Evolutionary conservation across 345 rosid genomes (phyloP), one percentile per base, ranked within the genome.

Genomic region (Dipteronia dyeriana): DNA sequence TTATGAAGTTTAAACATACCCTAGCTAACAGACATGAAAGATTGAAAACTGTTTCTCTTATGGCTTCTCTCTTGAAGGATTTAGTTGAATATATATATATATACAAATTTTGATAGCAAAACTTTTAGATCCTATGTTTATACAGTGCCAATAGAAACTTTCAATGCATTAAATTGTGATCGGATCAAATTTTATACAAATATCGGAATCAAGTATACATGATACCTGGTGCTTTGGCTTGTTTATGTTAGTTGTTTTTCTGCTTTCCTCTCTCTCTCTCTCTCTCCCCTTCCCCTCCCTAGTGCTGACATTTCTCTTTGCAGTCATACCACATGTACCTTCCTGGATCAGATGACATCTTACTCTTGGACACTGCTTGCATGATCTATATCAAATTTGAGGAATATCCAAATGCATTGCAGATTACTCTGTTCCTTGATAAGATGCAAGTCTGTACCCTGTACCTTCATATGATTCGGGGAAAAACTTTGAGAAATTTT

Each of bases 291-390:
- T 26, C 26, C 26, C 26, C 26, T 26, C 26, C 26, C 1, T 26
- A 26, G 10, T 56, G 25, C n/a, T 76, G 56, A 76, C 66, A 62
- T 83, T 82, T 79, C 69, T 9, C 65, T 17, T 66, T 83, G 34
- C 71, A 45, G 67, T 66, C 1, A 63, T 73, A 26, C 60, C 82
- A 76, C 88, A 95, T 98, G 85, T 93, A 90, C 79, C 92, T 92
- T 73, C 97, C 94, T 66, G 93, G 97, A 73, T 96, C 98, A 77
- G 97, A 95, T 87, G 99, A 95, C 87, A 69, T 79, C 84, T 65
- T 87, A 64, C 95, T 91, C 76, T 82, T 90, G 47, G 93, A 91
- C 83, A 90, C 91, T 78, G 94, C 96, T 1, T 91, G 90, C 80
- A 75, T 82, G 90, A 89, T 93, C 84, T 91, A 95, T 85, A 80